phyloP scores from a whole-genome alignment of 2,329 filamentous ascomycete genomes.

The Chlorencoelia australis region DNA sequence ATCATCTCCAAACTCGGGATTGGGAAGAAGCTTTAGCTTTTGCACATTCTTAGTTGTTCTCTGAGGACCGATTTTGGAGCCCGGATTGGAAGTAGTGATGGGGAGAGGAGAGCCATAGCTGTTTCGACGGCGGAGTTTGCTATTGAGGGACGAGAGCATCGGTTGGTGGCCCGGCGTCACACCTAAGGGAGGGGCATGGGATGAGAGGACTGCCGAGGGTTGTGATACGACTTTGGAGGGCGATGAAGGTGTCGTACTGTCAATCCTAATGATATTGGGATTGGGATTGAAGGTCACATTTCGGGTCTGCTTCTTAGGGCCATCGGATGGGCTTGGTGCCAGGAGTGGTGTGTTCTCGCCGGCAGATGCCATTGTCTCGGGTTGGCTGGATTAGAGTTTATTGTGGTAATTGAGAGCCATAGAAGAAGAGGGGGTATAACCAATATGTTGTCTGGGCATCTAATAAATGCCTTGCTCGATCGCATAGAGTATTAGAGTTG shows the following conservation, averaged over 20 bases:
- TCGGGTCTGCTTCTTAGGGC: conserved; percentile 24
- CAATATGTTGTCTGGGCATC: no score
- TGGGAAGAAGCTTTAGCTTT: conserved; percentile 94
- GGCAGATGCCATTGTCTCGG: conserved; percentile 7
- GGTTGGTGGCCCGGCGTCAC: conserved; percentile 36
- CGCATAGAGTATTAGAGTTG: no score
- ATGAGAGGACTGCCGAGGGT: not conserved
- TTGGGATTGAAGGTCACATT: conserved; percentile 72
- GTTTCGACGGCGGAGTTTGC: conserved; percentile 75
- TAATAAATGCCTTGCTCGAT: no score
- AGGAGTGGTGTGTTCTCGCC: conserved; percentile 5
- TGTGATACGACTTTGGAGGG: not conserved
- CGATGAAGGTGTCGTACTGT: conserved; percentile 21
- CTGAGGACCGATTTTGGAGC: conserved; percentile 80
- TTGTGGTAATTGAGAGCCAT: no score
- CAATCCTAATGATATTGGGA: conserved; percentile 51
- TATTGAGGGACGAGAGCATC: conserved; percentile 74
- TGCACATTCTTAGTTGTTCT: conserved; percentile 91
- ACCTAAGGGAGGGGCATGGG: conserved; percentile 22
- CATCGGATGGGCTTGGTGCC: conserved; percentile 1
- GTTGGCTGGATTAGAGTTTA: no score
- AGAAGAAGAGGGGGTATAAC: no score
- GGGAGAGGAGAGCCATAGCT: conserved; percentile 52
- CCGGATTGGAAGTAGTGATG: conserved; percentile 27
- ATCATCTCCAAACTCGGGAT: conserved; percentile 73